A percentile compares a stretch with the other conserved stretches of the same genome.
Conservation (phyloP, 257 asterid genomes). For the Penstemon barbatus region DNA sequence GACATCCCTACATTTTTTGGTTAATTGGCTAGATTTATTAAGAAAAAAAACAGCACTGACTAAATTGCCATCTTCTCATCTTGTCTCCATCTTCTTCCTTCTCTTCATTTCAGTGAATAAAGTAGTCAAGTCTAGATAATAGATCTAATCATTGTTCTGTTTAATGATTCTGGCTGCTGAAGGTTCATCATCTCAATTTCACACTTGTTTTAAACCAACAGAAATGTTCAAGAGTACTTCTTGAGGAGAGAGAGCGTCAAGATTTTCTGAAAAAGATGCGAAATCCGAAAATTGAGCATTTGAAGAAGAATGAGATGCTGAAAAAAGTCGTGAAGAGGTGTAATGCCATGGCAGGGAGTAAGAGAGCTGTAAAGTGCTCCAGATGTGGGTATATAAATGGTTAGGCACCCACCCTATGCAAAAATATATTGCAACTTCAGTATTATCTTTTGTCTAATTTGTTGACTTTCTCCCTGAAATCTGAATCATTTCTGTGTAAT, state of each 20-base stretch:
- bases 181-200: constrained; percentile 21
- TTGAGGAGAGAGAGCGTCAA: constrained; percentile 54
- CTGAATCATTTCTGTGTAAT: background rate
- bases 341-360: constrained; percentile 52
- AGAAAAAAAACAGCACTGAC: too few relatives aligned
- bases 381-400: constrained; percentile 81
- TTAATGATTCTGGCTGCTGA: constrained; percentile 21
- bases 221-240: constrained; percentile 78
- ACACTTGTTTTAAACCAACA: constrained; percentile 28
- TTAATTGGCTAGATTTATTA: too few relatives aligned
- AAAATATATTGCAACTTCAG: background rate
- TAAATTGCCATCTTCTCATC: background rate
- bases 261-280: constrained; percentile 66
- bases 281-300: constrained; percentile 58
- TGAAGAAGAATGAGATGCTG: constrained; percentile 53
- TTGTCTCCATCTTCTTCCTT: constrained; percentile 11
- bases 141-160: constrained; percentile 8
- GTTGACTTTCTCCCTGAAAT: background rate
- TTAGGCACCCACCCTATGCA: constrained; percentile 32
- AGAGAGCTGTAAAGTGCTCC: constrained; percentile 51
- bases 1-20: too few relatives aligned
- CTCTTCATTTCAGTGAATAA: constrained; percentile 3
- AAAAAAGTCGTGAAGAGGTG: constrained; percentile 65
- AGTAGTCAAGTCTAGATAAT: constrained; percentile 19
- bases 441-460: background rate